Conservation (phyloP, 2,329 filamentous ascomycete genomes). For the Botrytis galanthina region DNA sequence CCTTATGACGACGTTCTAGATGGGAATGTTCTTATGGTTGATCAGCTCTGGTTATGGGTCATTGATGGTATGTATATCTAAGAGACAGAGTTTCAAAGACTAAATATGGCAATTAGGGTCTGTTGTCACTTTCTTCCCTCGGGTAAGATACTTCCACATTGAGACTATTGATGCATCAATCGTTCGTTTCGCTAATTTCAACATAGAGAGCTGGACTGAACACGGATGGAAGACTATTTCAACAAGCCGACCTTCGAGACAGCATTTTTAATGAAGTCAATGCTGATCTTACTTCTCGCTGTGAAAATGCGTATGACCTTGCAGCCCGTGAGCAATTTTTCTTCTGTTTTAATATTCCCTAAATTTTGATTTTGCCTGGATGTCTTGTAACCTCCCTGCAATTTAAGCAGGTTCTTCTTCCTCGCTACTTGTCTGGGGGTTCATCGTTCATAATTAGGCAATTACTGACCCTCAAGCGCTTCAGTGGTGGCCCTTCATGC, state of each 20-base stretch:
- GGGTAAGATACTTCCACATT: background rate
- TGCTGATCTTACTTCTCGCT: slow-evolving; percentile 23
- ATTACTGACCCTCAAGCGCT: background rate
- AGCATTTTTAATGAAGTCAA: slow-evolving; percentile 26
- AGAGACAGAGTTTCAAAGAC: background rate
- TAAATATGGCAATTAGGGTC: background rate
- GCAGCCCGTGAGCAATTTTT: slow-evolving; percentile 13
- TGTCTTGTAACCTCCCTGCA: background rate
- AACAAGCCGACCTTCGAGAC: slow-evolving; percentile 24
- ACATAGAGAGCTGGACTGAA: background rate
- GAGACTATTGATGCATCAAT: background rate
- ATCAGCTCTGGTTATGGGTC: slow-evolving; percentile 23
- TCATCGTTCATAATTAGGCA: background rate
- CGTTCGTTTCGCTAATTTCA: background rate
- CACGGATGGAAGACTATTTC: slow-evolving; percentile 20
- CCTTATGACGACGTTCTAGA: slow-evolving; percentile 20
- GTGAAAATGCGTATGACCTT: slow-evolving; percentile 23
- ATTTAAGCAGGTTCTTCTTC: background rate
- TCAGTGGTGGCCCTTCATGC: background rate
- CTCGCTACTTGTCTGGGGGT: background rate
- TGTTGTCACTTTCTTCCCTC: background rate
- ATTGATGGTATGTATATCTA: slow-evolving; percentile 17
- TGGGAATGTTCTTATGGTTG: slow-evolving; percentile 23
- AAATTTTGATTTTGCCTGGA: background rate
- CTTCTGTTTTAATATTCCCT: background rate